Conservation (phyloP, 768 basidiomycete species). For the Collybia sp. region DNA sequence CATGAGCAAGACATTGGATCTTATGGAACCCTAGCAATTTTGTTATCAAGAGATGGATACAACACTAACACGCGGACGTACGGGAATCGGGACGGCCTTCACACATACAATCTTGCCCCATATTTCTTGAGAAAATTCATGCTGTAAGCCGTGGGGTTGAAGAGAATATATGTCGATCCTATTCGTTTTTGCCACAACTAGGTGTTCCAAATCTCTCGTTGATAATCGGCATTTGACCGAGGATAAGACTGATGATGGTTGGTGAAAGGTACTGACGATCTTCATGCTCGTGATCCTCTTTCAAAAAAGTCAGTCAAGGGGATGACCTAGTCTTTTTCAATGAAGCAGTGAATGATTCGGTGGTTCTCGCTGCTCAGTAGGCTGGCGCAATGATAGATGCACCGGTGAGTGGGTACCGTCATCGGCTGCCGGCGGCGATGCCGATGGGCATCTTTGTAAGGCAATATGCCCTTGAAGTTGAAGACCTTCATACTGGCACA, state of each 20-base stretch:
- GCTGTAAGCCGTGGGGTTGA: slow-evolving; percentile 51
- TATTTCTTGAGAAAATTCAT: slow-evolving; percentile 57
- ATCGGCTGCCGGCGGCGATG: no score
- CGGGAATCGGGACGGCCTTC: slow-evolving; percentile 49
- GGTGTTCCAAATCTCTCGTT: slow-evolving; percentile 49
- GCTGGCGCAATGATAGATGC: no score
- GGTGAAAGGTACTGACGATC: slow-evolving; percentile 73
- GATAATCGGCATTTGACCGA: slow-evolving; percentile 68
- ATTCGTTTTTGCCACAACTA: slow-evolving; percentile 66
- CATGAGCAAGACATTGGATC: slow-evolving; percentile 57
- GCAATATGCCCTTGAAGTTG: no score
- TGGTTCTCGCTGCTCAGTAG: no score
- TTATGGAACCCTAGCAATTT: slow-evolving; percentile 22
- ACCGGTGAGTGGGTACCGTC: no score
- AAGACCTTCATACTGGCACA: no score
- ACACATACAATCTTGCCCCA: slow-evolving; percentile 65
- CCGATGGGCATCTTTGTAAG: no score
- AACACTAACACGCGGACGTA: slow-evolving; percentile 23
- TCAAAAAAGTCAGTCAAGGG: no score
- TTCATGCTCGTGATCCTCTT: slow-evolving; percentile 28
- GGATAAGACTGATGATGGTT: slow-evolving; percentile 63
- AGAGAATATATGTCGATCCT: slow-evolving; percentile 67
- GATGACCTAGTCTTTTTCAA: no score
- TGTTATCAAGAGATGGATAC: slow-evolving; percentile 10
- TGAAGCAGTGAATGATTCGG: no score